phyloP scores from a whole-genome alignment of 2,329 filamentous ascomycete species.

The Penicillium sp. region DNA sequence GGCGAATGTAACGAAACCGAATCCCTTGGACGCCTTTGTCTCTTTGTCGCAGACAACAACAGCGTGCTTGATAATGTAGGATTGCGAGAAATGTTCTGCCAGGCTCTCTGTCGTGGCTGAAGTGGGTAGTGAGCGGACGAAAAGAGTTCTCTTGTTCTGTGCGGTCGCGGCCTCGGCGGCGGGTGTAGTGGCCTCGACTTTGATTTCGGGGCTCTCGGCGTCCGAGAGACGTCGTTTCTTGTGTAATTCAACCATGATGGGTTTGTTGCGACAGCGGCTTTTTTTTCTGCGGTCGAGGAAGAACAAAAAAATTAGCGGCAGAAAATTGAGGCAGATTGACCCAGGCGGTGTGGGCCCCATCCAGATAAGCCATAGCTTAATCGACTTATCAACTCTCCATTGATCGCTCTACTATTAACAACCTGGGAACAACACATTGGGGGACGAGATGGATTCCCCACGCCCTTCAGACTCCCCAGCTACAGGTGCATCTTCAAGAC shows the following conservation, averaged over 20 bases:
- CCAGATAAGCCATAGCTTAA: constrained; percentile 21
- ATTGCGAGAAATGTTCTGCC: constrained; percentile 87
- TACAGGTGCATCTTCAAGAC: constrained; percentile 2
- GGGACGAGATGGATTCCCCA: constrained; percentile 22
- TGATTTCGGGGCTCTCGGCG: constrained; percentile 20
- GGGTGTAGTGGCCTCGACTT: constrained; percentile 25
- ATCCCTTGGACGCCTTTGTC: constrained; percentile 86
- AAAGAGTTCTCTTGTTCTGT: constrained; percentile 66
- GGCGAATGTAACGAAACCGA: constrained; percentile 95
- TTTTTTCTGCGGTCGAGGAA: constrained; percentile 15
- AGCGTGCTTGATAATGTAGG: constrained; percentile 92
- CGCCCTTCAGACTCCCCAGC: constrained; percentile 40
- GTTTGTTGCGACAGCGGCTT: constrained; percentile 14
- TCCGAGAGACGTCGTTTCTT: constrained; percentile 41
- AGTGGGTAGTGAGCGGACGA: constrained; percentile 81
- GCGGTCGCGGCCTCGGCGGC: constrained; percentile 23
- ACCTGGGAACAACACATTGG: background rate
- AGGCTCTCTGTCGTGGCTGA: constrained; percentile 77
- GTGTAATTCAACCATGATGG: constrained; percentile 35
- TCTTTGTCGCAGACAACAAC: constrained; percentile 83
- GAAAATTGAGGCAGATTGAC: constrained; percentile 30
- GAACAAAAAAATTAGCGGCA: constrained; percentile 37
- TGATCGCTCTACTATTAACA: background rate
- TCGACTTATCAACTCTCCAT: constrained; percentile 22
- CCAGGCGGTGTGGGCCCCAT: constrained; percentile 10